phyloP scores from a whole-genome alignment of 805 yeast species.

The Blastobotrys terrestris region DNA sequence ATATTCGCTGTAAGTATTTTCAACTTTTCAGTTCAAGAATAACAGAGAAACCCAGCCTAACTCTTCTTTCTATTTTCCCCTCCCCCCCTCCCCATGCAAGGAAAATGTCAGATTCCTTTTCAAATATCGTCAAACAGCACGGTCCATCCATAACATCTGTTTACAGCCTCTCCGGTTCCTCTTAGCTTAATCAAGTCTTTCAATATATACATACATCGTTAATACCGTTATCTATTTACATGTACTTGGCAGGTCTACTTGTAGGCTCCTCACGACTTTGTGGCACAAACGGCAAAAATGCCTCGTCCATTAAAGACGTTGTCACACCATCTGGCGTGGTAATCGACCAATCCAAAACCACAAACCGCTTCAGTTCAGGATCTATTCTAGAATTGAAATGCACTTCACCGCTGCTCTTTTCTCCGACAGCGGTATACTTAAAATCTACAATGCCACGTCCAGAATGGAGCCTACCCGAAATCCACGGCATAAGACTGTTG shows the following conservation, averaged over 20 bases:
- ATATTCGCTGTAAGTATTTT: no score
- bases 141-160: no score
- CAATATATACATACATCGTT: no score
- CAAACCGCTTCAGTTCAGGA: slow-evolving; percentile 49
- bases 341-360: slow-evolving; percentile 58
- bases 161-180: no score
- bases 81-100: no score
- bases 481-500: slow-evolving; percentile 79
- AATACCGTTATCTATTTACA: neutral
- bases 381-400: slow-evolving; percentile 67
- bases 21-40: no score
- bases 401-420: slow-evolving; percentile 45
- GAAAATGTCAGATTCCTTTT: no score
- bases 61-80: no score
- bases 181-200: no score
- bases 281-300: slow-evolving; percentile 30
- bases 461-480: slow-evolving; percentile 76
- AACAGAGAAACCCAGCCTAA: no score
- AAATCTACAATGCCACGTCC: slow-evolving; percentile 77
- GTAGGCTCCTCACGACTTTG: slow-evolving; percentile 28
- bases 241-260: slow-evolving; percentile 10
- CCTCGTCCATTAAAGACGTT: slow-evolving; percentile 47
- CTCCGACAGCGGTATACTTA: slow-evolving; percentile 64
- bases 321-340: slow-evolving; percentile 39
- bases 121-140: no score